phyloP scores from a whole-genome alignment of 345 rosid species.

The Gossypium australe region DNA sequence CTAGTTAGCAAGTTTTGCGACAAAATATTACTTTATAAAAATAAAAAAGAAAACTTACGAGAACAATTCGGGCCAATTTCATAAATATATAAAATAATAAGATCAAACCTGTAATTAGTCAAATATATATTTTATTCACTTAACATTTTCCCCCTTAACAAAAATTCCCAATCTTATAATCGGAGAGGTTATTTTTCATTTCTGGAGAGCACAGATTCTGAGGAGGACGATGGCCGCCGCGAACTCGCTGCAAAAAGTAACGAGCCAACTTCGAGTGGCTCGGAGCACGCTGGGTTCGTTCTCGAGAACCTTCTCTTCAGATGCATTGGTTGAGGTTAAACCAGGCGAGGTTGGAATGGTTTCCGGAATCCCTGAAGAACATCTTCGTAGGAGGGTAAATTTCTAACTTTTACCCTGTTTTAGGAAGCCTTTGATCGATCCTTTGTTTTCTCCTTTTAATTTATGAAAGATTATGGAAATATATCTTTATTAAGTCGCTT shows the following conservation, averaged over 20 bases:
- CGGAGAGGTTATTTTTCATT: background rate
- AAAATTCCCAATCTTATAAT: background rate
- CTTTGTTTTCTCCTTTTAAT: background rate
- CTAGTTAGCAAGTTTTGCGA: too few species aligned
- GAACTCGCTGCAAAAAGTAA: constrained; percentile 44
- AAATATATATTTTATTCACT: background rate
- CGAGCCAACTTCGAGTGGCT: constrained; percentile 27
- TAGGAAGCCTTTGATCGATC: background rate
- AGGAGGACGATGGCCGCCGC: constrained; percentile 52
- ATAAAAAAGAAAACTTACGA: background rate
- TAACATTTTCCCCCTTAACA: background rate
- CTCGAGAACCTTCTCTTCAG: constrained; percentile 45
- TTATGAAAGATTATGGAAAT: background rate
- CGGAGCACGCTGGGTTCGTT: constrained; percentile 27
- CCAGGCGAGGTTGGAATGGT: constrained; percentile 84
- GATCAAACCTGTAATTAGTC: background rate
- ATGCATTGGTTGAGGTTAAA: constrained; percentile 67
- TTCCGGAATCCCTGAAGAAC: constrained; percentile 91
- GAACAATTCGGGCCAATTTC: background rate
- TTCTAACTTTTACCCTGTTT: background rate
- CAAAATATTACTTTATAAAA: too few species aligned
- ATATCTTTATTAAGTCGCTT: background rate
- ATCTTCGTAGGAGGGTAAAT: constrained; percentile 59
- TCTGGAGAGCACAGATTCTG: background rate
- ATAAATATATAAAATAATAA: background rate